Evolutionary conservation across 179 eudicot genomes (phyloP).

Genomic region (Drosera spatulata): DNA sequence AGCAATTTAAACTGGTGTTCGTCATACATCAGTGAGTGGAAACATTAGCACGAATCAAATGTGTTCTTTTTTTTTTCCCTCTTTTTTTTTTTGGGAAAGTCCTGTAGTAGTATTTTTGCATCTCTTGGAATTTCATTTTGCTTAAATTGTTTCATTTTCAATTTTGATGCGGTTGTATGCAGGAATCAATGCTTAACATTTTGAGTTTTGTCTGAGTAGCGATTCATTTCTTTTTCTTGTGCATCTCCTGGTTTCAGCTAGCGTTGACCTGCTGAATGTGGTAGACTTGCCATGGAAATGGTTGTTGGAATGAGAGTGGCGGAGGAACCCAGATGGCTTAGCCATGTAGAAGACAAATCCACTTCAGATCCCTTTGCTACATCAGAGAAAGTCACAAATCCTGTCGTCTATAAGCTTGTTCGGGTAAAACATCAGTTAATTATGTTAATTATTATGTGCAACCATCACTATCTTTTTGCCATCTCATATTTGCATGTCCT

Average conservation of each 20-base stretch:
- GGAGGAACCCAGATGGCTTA: conserved; percentile 22
- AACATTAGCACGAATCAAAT: no score
- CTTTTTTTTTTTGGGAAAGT: no score
- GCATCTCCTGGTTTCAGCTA: conserved; percentile 21
- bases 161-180: no score
- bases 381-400: conserved; percentile 27
- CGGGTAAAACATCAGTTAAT: conserved; percentile 22
- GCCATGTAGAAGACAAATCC: conserved; percentile 8
- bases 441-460: neutral
- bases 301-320: conserved; percentile 24
- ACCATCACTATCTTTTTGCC: no score
- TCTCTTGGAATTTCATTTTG: no score
- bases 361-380: conserved; percentile 17
- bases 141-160: no score
- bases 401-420: conserved; percentile 62
- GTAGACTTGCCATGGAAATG: conserved; percentile 46
- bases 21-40: no score
- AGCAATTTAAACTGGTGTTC: no score
- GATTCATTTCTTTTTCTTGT: neutral
- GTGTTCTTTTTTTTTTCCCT: no score
- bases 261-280: conserved; percentile 28
- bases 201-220: neutral
- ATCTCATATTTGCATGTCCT: no score
- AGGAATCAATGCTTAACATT: neutral
- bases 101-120: no score